A percentile compares a stretch with the other conserved stretches of the same genome.
Conservation (phyloP, 495 filamentous ascomycete species). For the Stereocaulon alpinum region DNA sequence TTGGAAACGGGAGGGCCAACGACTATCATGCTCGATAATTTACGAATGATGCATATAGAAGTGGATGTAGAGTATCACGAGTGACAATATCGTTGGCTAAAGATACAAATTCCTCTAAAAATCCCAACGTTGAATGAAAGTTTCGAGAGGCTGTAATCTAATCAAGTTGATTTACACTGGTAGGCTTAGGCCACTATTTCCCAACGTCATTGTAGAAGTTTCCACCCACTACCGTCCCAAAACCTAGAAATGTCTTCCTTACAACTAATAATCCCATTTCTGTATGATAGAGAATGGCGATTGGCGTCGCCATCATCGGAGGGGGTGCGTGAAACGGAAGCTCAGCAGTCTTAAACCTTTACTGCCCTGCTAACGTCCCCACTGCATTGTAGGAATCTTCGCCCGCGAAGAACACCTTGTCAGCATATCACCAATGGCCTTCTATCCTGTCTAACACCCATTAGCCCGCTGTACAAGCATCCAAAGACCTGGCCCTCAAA, state of each 20-base stretch:
- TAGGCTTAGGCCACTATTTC: neutral
- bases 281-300: slow-evolving; percentile 6
- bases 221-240: neutral
- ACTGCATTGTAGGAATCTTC: slow-evolving; percentile 29
- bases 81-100: neutral
- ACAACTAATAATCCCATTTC: neutral
- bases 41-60: neutral
- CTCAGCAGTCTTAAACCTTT: neutral
- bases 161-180: neutral
- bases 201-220: neutral
- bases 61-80: neutral
- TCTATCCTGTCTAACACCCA: neutral
- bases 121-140: neutral
- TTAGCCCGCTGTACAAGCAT: slow-evolving; percentile 17
- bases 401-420: slow-evolving; percentile 36
- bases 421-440: slow-evolving; percentile 4
- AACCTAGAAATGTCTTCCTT: neutral
- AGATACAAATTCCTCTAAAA: neutral
- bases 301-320: slow-evolving; percentile 20
- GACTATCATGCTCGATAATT: neutral
- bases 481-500: slow-evolving; percentile 17
- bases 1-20: neutral
- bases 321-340: slow-evolving; percentile 4
- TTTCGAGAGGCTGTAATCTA: neutral
- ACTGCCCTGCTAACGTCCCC: neutral